Evolutionary conservation across 2,329 filamentous ascomycete genomes (phyloP), one percentile per base, ranked within the genome.

Genomic region (Aspergillus tubingensis): DNA sequence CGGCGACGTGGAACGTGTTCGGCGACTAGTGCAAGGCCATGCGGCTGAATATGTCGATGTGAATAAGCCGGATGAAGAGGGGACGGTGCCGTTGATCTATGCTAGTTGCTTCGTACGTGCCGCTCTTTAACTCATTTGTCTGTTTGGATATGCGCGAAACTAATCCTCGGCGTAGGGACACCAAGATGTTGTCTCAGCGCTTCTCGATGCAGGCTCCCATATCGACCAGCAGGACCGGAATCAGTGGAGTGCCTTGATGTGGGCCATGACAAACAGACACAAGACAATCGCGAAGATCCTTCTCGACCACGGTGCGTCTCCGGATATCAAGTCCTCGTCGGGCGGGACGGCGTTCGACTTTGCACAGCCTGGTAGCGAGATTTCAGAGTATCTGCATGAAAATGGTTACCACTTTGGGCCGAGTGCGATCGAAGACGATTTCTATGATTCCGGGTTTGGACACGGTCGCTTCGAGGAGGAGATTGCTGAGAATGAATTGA

Each of bases 251-350:
- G 91, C 95, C 13, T 83, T 99, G 62, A 99, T 99, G 93, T 99
- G 95, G 95, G 94, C 95, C 53, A 98, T 98, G 91, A 99, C 95
- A 58, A 99, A 99, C 76, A 83, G 93, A 59, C 95, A 99, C 78
- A 98, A 98, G 78, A 88, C 88, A 51, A 99, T 99, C 67, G 93
- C 94, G 38, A 98, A 98, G 77, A 83, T 92, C 10, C 81, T 99
- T 15, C 85, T 99, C 36, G 94, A 99, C 74, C 91, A 95, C 70
- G 93, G 93, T 15, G 95, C 95, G 19, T 96, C 93, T n/a, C 90
- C 93, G 3, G 94, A 98, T 70, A 90, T 96, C 67, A 96, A 96
- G 75, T 98, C 95, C 1, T 95, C 92, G 0, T 93, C 91, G 10
- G 95, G 95, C 36, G 88, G 95, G 64, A 98, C 93, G 8, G 95